These are phyloP conservation scores for Claviceps monticola DNA, from an alignment of 2,329 filamentous ascomycete genomes.

Conservation along the genomic window DNA sequence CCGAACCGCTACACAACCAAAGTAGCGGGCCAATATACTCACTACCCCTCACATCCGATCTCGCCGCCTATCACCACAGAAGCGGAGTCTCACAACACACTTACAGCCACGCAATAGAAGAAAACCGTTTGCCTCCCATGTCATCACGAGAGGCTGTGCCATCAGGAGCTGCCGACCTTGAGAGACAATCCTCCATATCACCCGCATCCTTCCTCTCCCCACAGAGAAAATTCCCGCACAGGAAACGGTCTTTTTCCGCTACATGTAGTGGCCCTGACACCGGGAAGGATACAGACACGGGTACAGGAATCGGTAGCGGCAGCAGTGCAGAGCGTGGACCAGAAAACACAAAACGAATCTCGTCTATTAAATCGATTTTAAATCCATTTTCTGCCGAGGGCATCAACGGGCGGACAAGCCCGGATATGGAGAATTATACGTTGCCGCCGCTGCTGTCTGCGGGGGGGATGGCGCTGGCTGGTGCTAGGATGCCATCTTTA, in stretches of 20 bases:
- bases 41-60: slow-evolving; percentile 26
- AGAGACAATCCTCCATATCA: slow-evolving; percentile 44
- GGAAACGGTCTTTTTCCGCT: slow-evolving; percentile 56
- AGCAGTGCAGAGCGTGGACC: slow-evolving; percentile 25
- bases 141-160: slow-evolving; percentile 14
- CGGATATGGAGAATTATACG: slow-evolving; percentile 24
- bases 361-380: slow-evolving; percentile 63
- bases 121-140: slow-evolving; percentile 45
- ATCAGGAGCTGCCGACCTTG: slow-evolving; percentile 25
- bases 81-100: slow-evolving; percentile 24
- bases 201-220: slow-evolving; percentile 46
- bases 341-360: slow-evolving; percentile 47
- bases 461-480: slow-evolving; percentile 7
- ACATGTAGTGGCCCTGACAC: slow-evolving; percentile 36
- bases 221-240: slow-evolving; percentile 16
- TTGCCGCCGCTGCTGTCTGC: slow-evolving; percentile 31
- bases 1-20: slow-evolving; percentile 26
- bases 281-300: slow-evolving; percentile 13
- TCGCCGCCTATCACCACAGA: slow-evolving; percentile 38
- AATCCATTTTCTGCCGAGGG: slow-evolving; percentile 37
- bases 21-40: slow-evolving; percentile 31
- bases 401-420: slow-evolving; percentile 16
- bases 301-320: slow-evolving; percentile 29
- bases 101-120: slow-evolving; percentile 32
- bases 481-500: slow-evolving; percentile 13